Evolutionary conservation across 257 asterid genomes (phyloP), one percentile per base, ranked within the genome.

Genomic region (Nicotiana tomentosiformis): DNA sequence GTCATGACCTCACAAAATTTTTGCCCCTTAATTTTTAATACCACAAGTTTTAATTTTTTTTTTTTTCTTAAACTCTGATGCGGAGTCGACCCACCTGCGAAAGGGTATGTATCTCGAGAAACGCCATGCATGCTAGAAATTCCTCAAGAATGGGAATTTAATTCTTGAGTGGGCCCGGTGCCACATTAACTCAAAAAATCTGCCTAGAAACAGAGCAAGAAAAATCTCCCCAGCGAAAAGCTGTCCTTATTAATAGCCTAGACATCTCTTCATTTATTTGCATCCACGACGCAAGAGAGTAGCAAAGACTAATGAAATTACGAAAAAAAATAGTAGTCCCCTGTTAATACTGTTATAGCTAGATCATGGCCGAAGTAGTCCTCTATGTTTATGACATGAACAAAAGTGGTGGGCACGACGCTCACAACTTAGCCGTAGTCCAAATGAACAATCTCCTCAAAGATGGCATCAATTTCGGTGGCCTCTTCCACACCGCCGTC

Each of bases 401-500:
- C 18, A 65, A 29, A 65, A 29, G 10, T 8, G 43, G 39, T 32
- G 70, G 43, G 4, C 70, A 65, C 43, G 70, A 29, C 17, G 39
- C n/a, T 1, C 70, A 30, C 39, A 65, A 65, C 70, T 65, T 65
- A 20, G 15, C n/a, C 70, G 15, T 65, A 65, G 83, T 64, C 58
- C 83, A 80, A 30, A 43, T 64, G 64, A 80, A 80, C 77, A 80
- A 64, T 8, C 62, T 46, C 64, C 37, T 61, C 26, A 80, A 80
- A 16, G 64, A 80, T 17, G 83, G 43, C 12, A 4, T 80, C 30
- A 49, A 5, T 26, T 30, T 80, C 33, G 83, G 83, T 4, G 83
- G 83, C 62, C n/a, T 80, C 62, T 80, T 80, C 58, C 83, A 80
- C 33, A 65, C 74, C 12, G 83, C 77, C 23, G 83, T 80, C 62